Base-by-base conservation (phyloP, 768 basidiomycete genomes). In the Rhodotorula toruloides region DNA sequence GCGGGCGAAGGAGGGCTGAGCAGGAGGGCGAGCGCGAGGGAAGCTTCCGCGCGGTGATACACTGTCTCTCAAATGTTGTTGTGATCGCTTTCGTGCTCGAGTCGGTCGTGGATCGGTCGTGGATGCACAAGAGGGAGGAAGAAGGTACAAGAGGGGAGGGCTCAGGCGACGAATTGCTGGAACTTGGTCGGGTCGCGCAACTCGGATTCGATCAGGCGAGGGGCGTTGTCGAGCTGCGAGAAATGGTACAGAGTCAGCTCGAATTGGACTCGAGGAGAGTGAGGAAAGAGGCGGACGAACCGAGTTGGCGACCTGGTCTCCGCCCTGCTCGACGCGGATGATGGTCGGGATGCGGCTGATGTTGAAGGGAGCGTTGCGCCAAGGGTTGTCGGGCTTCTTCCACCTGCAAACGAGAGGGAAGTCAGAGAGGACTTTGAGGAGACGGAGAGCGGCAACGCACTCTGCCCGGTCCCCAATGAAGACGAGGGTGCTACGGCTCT, bases 341-440 rank as follows among this genome's bases (percentile, higher is more conserved):
- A 71, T 57, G 31, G 69, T 71, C 32, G 69, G 69, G 39, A 71
- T 63, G 14, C 46, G 44, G 46, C 10, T 16, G 12, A 71, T 25
- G 43, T 48, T 54, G 62, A 61, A 71, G 22, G 66, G 66, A 0
- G 49, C 27, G 22, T 49, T 14, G 4, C 65, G 52, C 32, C 54
- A 71, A 13, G 54, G 43, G 46, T 61, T 65, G 19, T 62, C 56
- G 25, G 69, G 61, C 10, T 46, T 53, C 46, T 57, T 63, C 69
- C 69, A 71, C 54, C 65, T 71, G 53, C 10, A 2, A 4, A 37
- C 19, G 6, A 9, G 6, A 25, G 39, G 22, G 19, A 19, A 32
- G 54, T 42, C 25, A 31, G 14, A 8, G 21, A 13, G 17, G 49
- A 57, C 6, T 17, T 25, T 2, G 8, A 6, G 27, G 29, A 36